Base-by-base conservation (phyloP, 768 basidiomycete genomes). In the Cyclocybe cylindracea region DNA sequence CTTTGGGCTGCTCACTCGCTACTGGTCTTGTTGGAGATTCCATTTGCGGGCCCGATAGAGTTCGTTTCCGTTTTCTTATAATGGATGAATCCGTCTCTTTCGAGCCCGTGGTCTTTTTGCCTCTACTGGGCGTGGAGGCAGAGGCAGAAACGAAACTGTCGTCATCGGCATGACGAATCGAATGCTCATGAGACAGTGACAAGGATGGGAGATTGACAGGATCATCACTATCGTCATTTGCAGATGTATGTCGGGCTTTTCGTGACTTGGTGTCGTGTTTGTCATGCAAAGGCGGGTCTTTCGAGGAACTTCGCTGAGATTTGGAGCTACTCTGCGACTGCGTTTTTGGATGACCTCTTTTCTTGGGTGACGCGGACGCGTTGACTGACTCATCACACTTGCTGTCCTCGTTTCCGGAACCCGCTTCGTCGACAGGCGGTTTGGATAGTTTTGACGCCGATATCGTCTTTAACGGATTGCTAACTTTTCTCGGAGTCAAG, bases 201-300 rank as follows among this genome's bases (percentile, higher is more conserved):
- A 32, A 16, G 24, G 24, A 24, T 24, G 24, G 24, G 5, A 5
- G 24, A 24, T 24, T 24, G 31, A 54, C 44, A 19, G 59, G 46
- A 41, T 58, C 50, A 47, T 10, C 64, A 59, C 53, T 64, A 58
- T 63, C 68, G 62, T 51, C 61, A 58, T 40, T 54, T 48, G 50
- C 60, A 51, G 29, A 44, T 18, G 34, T 24, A 9, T 51, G n/a
- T n/a, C 4, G 19, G 9, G 16, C 5, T 13, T 39, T 6, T 18
- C 38, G 39, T n/a, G 10, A 10, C 31, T 13, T 2, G 45, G 2
- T 19, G 39, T 6, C 10, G 33, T 19, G 13, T 24, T 24, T 24
- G 24, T 24, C 24, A 24, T 24, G 5, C 24, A 24, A 24, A 24
- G 24, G 24, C 5, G 24, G 24, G 24, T 24, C 24, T 24, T 24